These are phyloP conservation scores for Kandelia obovata DNA, from an alignment of 345 rosid species.

Conservation along the genomic window DNA sequence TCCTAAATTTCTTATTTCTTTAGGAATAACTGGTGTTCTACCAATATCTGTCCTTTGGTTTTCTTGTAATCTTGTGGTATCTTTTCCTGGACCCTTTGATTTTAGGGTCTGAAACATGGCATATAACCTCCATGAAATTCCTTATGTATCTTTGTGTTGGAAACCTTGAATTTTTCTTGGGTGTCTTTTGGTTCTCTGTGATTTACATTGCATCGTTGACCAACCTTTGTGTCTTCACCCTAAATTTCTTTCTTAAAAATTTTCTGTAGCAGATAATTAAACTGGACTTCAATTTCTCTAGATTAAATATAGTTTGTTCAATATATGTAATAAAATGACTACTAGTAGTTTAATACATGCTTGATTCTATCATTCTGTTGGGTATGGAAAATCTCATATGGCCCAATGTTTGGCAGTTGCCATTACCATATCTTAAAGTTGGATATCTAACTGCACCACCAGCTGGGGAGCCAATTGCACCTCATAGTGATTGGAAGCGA, in stretches of 20 bases:
- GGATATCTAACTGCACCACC: constrained; percentile 87
- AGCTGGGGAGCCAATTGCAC: constrained; percentile 65
- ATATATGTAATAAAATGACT: background rate
- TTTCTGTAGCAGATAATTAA: background rate
- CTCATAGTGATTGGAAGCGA: constrained; percentile 87
- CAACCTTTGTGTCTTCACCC: background rate
- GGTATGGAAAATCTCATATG: constrained; percentile 11
- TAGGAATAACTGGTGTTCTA: background rate
- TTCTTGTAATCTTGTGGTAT: too few relatives aligned
- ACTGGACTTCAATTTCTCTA: background rate
- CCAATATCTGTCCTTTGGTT: background rate
- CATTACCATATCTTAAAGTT: constrained; percentile 76
- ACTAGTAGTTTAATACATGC: background rate
- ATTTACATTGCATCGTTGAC: background rate
- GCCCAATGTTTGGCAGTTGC: constrained; percentile 54
- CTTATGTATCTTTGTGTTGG: background rate
- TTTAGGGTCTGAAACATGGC: background rate
- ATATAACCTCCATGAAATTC: background rate
- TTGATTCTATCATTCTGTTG: background rate
- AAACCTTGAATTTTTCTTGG: constrained; percentile 1
- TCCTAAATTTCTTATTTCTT: background rate
- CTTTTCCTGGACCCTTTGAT: background rate
- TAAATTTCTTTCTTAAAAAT: constrained; percentile 3
- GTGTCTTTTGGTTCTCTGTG: background rate
- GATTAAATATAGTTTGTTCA: background rate